Percentiles rank a stretch among this genome's conserved stretches.
These are phyloP conservation scores for Nematodospora valgi DNA, from an alignment of 805 yeast species.

Conservation along the genomic window DNA sequence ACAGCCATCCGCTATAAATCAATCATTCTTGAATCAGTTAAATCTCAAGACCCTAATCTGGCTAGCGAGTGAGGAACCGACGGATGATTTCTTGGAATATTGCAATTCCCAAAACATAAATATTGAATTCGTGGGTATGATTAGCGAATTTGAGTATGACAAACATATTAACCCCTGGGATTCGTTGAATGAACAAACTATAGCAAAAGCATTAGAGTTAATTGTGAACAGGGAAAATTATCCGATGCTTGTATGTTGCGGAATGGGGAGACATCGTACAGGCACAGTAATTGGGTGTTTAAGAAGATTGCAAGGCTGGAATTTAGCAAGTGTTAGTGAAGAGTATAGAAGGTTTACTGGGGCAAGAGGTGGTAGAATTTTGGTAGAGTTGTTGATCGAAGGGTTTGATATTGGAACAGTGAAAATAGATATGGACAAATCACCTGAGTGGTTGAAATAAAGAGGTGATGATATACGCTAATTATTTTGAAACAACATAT, in stretches of 20 bases:
- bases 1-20: constrained; percentile 91
- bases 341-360: constrained; percentile 95
- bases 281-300: constrained; percentile 96
- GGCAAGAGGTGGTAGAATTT: constrained; percentile 83
- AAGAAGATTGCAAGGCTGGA: constrained; percentile 95
- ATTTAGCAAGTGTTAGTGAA: constrained; percentile 83
- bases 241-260: constrained; percentile 90
- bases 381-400: constrained; percentile 88
- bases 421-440: constrained; percentile 27
- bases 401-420: constrained; percentile 38
- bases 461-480: no score
- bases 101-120: constrained; percentile 69
- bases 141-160: constrained; percentile 50
- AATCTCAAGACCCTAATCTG: constrained; percentile 79
- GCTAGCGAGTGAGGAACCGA: constrained; percentile 96
- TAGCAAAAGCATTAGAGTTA: constrained; percentile 72
- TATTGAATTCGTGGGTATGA: constrained; percentile 78
- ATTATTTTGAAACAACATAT: no score
- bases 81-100: constrained; percentile 79
- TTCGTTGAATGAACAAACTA: constrained; percentile 79
- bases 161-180: constrained; percentile 83
- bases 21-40: constrained; percentile 75
- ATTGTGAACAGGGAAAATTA: constrained; percentile 70
- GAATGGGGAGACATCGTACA: constrained; percentile 97
- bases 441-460: constrained; percentile 20